These are phyloP conservation scores for Helicosporidium sp. DNA, from an alignment of 139 green algal genomes.

Conservation along the genomic window DNA sequence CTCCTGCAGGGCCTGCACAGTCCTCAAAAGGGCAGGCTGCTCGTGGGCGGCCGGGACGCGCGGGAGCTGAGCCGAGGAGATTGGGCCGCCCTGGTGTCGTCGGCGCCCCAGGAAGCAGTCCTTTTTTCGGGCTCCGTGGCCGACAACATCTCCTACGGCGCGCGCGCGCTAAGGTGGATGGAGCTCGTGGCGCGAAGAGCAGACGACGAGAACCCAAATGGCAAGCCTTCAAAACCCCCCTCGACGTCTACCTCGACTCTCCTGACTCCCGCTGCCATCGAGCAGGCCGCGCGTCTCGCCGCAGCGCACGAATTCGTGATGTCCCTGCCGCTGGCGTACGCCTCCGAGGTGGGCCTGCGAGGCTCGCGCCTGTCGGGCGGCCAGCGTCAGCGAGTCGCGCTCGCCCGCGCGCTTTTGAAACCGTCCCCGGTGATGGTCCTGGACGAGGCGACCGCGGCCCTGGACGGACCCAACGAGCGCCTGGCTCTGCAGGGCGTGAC, in stretches of 20 bases:
- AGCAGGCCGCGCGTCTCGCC: slow-evolving; percentile 31
- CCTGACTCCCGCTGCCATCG: too few species aligned
- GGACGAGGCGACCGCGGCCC: slow-evolving; percentile 36
- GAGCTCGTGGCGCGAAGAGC: too few species aligned
- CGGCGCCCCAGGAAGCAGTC: slow-evolving; percentile 61
- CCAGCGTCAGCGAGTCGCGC: slow-evolving; percentile 61
- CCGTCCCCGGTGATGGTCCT: slow-evolving; percentile 42
- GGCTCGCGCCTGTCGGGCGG: slow-evolving; percentile 41
- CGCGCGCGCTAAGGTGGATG: slow-evolving; percentile 7
- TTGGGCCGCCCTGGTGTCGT: slow-evolving; percentile 44
- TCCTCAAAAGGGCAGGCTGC: slow-evolving; percentile 18
- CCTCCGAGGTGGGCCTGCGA: slow-evolving; percentile 13
- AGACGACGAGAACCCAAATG: too few species aligned
- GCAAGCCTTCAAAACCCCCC: too few species aligned
- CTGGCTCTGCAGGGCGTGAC: slow-evolving; percentile 31
- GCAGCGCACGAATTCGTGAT: slow-evolving; percentile 56
- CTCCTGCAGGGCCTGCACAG: slow-evolving; percentile 49
- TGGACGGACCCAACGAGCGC: slow-evolving; percentile 31
- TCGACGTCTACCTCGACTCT: neutral
- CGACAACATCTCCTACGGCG: slow-evolving; percentile 75
- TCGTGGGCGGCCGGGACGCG: slow-evolving; percentile 13
- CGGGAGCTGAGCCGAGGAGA: slow-evolving; percentile 31
- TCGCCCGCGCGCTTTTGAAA: slow-evolving; percentile 51
- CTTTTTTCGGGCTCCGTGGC: slow-evolving; percentile 62
- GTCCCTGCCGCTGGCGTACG: slow-evolving; percentile 17